Conservation (phyloP, 768 basidiomycete genomes). For the Hysterangium stoloniferum region DNA sequence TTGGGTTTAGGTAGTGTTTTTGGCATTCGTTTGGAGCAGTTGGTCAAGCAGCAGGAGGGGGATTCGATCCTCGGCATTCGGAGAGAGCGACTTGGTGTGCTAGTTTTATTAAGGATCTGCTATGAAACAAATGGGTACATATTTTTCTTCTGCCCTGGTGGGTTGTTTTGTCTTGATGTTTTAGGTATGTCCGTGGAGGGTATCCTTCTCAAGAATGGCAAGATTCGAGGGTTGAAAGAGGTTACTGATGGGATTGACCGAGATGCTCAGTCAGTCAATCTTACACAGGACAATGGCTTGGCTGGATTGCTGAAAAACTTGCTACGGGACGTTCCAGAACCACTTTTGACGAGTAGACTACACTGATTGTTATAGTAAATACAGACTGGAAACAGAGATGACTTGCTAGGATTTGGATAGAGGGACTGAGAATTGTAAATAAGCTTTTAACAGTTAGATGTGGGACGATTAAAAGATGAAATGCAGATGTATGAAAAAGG, state of each 20-base stretch:
- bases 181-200: slow-evolving; percentile 98
- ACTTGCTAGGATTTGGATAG: too few relatives aligned
- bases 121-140: slow-evolving; percentile 97
- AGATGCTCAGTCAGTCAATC: slow-evolving; percentile 86
- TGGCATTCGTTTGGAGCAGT: slow-evolving; percentile 81
- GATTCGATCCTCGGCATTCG: slow-evolving; percentile 91
- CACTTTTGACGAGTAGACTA: slow-evolving; percentile 89
- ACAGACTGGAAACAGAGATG: too few relatives aligned
- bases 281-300: slow-evolving; percentile 88
- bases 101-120: slow-evolving; percentile 97
- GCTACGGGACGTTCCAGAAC: slow-evolving; percentile 91
- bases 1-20: slow-evolving; percentile 77
- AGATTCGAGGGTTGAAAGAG: slow-evolving; percentile 88
- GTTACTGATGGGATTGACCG: slow-evolving; percentile 88
- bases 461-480: too few relatives aligned
- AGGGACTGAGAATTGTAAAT: too few relatives aligned
- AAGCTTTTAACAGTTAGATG: too few relatives aligned
- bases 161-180: slow-evolving; percentile 4
- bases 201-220: slow-evolving; percentile 97
- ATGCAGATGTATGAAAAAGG: too few relatives aligned
- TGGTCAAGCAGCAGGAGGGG: slow-evolving; percentile 92
- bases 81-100: slow-evolving; percentile 74
- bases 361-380: too few relatives aligned
- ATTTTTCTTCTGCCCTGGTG: neutral
- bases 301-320: slow-evolving; percentile 97